phyloP scores from a whole-genome alignment of 352 stramenopile genomes.

The Globisporangium polare region DNA sequence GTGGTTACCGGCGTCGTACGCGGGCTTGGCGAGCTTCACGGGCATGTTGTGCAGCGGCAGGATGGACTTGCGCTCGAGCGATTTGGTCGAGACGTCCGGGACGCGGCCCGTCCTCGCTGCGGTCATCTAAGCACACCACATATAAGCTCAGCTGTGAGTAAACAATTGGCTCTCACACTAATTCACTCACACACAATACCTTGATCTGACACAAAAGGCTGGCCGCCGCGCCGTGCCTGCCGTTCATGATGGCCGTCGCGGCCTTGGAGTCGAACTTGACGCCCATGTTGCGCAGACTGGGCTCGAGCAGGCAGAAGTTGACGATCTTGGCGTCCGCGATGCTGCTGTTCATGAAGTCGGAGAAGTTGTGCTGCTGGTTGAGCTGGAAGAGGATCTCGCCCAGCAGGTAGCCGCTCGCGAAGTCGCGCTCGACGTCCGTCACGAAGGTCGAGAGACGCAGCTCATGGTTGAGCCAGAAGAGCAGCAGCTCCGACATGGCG shows the following conservation, averaged over 20 bases:
- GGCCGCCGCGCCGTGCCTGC: slow-evolving; percentile 43
- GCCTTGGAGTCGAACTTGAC: slow-evolving; percentile 76
- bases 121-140: slow-evolving; percentile 28
- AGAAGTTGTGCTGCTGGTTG: slow-evolving; percentile 89
- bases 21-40: slow-evolving; percentile 49
- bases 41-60: slow-evolving; percentile 60
- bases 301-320: slow-evolving; percentile 88
- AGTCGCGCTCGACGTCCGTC: slow-evolving; percentile 66
- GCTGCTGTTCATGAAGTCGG: slow-evolving; percentile 68
- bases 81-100: slow-evolving; percentile 47
- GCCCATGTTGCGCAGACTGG: slow-evolving; percentile 61
- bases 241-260: slow-evolving; percentile 82
- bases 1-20: slow-evolving; percentile 52
- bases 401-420: slow-evolving; percentile 83
- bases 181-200: slow-evolving; percentile 20
- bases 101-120: slow-evolving; percentile 39
- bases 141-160: not conserved
- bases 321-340: slow-evolving; percentile 81
- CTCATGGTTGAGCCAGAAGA: slow-evolving; percentile 83
- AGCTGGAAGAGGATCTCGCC: slow-evolving; percentile 80
- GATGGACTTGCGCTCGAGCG: slow-evolving; percentile 39
- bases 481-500: slow-evolving; percentile 68
- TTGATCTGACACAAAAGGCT: slow-evolving; percentile 89
- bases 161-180: not conserved
- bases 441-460: slow-evolving; percentile 63